Base-by-base conservation (phyloP, 2,329 filamentous ascomycete species). In the Achaetomium macrosporum region DNA sequence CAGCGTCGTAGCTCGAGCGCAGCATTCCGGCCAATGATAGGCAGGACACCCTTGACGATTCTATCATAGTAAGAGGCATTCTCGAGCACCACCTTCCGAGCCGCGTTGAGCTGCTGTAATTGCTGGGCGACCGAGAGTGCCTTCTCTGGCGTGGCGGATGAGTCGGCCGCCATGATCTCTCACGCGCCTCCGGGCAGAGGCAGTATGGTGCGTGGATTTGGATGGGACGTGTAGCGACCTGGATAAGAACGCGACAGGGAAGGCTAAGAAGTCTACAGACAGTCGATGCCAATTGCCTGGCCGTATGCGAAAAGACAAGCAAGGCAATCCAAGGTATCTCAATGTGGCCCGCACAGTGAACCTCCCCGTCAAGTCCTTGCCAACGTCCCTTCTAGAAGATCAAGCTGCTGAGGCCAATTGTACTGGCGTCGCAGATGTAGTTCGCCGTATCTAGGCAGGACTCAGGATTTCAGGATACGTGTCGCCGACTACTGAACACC, bases 21-120 rank as follows among this genome's bases (percentile, higher is more conserved):
- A 58, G 88, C 80, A 59, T 79, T 77, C 47, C 87, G 82, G 56
- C 85, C 84, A 69, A 96, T 88, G 64, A 97, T 91, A 51, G 91
- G 90, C n/a, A 97, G 75, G 58, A 97, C 90, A 44, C 90, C 90
- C 65, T 89, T 88, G 58, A 99, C 85, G 67, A 99, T 92, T 69
- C 88, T 89, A 47, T 87, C 84, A 70, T 97, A 99, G 73, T 95
- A 90, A 66, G 83, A 84, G 58, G 91, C 80, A 71, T 97, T 91
- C 62, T 82, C 83, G 55, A 97, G 80, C 50, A 95, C 91, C 57
- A 97, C 85, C 68, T 88, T 88, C 66, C 93, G 89, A 58, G 93
- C 93, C 64, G 88, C 85, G 68, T 95, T 85, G 62, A 99, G 85
- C 76, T 96, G 91, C 63, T 83, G 81, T 64, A 97, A 82, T 71